Base-by-base conservation (phyloP, 805 yeast species). In the Saccharomyces mikatae region DNA sequence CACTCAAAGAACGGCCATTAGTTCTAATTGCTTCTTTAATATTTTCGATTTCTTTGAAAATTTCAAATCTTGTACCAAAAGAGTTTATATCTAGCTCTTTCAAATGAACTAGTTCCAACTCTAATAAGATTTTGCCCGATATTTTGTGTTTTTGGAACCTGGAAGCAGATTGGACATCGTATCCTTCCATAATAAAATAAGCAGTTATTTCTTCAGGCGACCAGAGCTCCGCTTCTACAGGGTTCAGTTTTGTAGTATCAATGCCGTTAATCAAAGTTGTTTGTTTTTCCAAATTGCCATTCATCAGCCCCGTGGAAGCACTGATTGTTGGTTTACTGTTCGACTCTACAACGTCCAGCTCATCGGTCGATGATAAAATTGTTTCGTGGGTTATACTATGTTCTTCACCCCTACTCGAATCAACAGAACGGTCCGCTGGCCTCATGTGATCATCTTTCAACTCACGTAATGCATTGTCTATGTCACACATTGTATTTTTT, bases 11-110 rank as follows among this genome's bases (percentile, higher is more conserved):
- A 26, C 10, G 11, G 4, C 44, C 44, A 36, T 36, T 36, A 1
- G 44, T 36, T 17, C 44, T 36, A 17, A 59, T 59, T 22, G 63
- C 49, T 47, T 69, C 69, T 58, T 71, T 66, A 62, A 86, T 73
- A 41, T 82, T 80, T 67, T 89, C 96, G 62, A 94, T 92, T 67
- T 89, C 96, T 66, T 89, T 90, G 70, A 82, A 84, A 49, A 94
- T 81, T 68, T 91, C 97, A 71, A 90, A 94, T 59, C 99, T 79
- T 0, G 97, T 91, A 28, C 99, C 99, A 73, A 94, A 94, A 3
- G 96, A 87, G 50, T 82, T 78, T 52, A 94, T 92, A 54, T 91
- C 99, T 55, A 94, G 75, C 70, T 94, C 99, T 68, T 92, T 94
- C 63, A 94, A 77, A 63, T 87, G 87, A 1, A 89, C 79, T 57